A percentile compares a stretch with the other conserved stretches of the same genome.
phyloP scores from a whole-genome alignment of 2,329 filamentous ascomycete genomes.

The Scedosporium aurantiacum region DNA sequence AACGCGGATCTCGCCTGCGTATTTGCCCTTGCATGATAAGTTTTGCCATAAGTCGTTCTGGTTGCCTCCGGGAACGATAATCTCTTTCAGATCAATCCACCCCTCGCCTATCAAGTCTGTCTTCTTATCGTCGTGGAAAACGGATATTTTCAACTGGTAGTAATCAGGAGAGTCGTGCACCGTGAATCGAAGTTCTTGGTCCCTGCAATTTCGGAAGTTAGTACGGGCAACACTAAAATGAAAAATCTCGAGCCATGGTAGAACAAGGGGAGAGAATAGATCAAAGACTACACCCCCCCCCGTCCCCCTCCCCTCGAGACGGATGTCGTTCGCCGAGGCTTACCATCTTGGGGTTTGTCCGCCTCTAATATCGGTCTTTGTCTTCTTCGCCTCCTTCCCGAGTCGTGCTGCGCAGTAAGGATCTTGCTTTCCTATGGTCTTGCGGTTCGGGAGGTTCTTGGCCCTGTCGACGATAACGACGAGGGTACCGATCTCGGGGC shows the following conservation, averaged over 20 bases:
- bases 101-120: constrained; percentile 93
- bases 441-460: constrained; percentile 92
- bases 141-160: constrained; percentile 84
- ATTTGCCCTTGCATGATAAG: constrained; percentile 81
- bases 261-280: too few relatives aligned
- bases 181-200: constrained; percentile 90
- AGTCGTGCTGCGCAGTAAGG: constrained; percentile 90
- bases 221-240: neutral
- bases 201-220: constrained; percentile 45
- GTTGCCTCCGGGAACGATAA: constrained; percentile 79
- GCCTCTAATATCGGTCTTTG: constrained; percentile 81
- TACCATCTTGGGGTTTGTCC: constrained; percentile 96
- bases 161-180: constrained; percentile 97
- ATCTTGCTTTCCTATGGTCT: constrained; percentile 97
- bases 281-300: too few relatives aligned
- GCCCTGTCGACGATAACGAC: constrained; percentile 87
- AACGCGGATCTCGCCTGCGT: constrained; percentile 86
- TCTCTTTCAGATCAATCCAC: constrained; percentile 72
- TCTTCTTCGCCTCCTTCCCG: constrained; percentile 97
- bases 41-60: constrained; percentile 89
- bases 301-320: neutral
- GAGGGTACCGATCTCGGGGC: constrained; percentile 84
- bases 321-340: constrained; percentile 8
- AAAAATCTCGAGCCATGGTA: too few relatives aligned
- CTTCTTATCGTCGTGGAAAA: constrained; percentile 98